A percentile compares a stretch with the other conserved stretches of the same genome.
Evolutionary conservation across 257 asterid genomes (phyloP).

Genomic region (Nicotiana knightiana): DNA sequence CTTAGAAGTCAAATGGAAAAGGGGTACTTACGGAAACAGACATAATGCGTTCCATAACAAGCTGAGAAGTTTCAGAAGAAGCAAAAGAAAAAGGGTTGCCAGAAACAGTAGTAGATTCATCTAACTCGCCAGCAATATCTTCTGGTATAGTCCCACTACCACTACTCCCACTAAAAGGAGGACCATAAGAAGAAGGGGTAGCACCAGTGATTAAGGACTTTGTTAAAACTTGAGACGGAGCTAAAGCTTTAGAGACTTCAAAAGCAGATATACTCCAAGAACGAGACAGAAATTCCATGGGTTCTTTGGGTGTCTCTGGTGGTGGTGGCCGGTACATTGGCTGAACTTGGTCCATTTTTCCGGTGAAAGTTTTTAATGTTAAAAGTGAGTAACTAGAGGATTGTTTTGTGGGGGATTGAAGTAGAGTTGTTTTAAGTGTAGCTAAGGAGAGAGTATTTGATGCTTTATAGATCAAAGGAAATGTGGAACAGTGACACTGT

Average conservation of each 20-base stretch:
- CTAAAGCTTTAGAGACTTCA: conserved; percentile 68
- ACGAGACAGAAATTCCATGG: conserved; percentile 94
- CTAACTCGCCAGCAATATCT: conserved; percentile 50
- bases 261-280: conserved; percentile 90
- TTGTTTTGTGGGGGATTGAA: background rate
- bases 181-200: background rate
- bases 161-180: conserved; percentile 14
- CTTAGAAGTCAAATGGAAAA: no score
- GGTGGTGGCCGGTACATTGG: conserved; percentile 69
- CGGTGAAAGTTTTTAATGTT: background rate
- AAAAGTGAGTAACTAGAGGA: background rate
- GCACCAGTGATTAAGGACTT: conserved; percentile 15
- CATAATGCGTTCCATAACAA: conserved; percentile 95
- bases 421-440: background rate
- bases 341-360: conserved; percentile 53
- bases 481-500: background rate
- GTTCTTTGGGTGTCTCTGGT: conserved; percentile 84
- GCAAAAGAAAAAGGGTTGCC: conserved; percentile 92
- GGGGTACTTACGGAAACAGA: conserved; percentile 79
- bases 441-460: background rate
- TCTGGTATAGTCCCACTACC: conserved; percentile 47
- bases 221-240: conserved; percentile 32
- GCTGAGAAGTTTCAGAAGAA: conserved; percentile 77
- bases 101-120: conserved; percentile 41
- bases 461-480: conserved; percentile 14